These are phyloP conservation scores for Lentinula sp. DNA, from an alignment of 768 basidiomycete species.

Conservation along the genomic window DNA sequence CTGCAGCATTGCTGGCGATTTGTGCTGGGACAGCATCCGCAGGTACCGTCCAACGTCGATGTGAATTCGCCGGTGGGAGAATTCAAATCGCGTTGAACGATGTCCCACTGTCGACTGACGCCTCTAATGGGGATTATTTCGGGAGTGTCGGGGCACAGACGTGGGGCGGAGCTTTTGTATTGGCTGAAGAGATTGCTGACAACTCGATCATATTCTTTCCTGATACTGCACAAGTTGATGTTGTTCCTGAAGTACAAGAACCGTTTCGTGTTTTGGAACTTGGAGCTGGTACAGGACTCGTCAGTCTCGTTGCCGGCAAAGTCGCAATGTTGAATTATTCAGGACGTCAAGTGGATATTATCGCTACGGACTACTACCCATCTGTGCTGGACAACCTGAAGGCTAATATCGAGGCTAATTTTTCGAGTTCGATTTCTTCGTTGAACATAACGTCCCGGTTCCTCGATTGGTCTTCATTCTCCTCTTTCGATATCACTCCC, in stretches of 20 bases:
- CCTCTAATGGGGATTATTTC: conserved; percentile 39
- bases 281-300: conserved; percentile 81
- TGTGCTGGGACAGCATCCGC: conserved; percentile 62
- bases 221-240: not conserved
- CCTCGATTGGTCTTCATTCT: conserved; percentile 59
- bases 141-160: conserved; percentile 79
- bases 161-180: conserved; percentile 81
- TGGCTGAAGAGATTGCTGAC: conserved; percentile 67
- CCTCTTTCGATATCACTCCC: not conserved
- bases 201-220: conserved; percentile 43
- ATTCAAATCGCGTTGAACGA: conserved; percentile 52
- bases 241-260: not conserved
- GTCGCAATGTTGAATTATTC: conserved; percentile 18
- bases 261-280: conserved; percentile 60
- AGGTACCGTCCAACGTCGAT: conserved; percentile 47
- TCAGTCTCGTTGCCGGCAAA: conserved; percentile 55
- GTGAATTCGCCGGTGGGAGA: conserved; percentile 32
- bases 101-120: conserved; percentile 29
- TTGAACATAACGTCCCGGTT: conserved; percentile 13
- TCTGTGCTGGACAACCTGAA: conserved; percentile 65
- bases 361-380: conserved; percentile 77
- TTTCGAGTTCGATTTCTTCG: conserved; percentile 18
- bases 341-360: conserved; percentile 24
- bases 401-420: conserved; percentile 55
- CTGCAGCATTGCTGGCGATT: conserved; percentile 56